phyloP scores from a whole-genome alignment of 306 rosid species.

The Cicer yamashitae region DNA sequence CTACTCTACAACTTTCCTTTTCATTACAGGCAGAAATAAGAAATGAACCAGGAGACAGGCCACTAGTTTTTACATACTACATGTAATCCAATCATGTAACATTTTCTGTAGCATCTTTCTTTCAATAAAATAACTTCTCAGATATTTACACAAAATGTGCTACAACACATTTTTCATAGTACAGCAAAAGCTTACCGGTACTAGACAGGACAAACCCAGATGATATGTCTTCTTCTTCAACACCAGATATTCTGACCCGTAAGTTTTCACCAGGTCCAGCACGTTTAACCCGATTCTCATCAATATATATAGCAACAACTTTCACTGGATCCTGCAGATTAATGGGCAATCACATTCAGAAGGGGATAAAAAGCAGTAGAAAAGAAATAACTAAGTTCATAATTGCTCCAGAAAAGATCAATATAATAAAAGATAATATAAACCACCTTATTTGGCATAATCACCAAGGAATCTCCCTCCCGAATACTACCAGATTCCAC shows the following conservation, averaged over 20 bases:
- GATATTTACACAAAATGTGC: background rate
- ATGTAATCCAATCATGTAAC: background rate
- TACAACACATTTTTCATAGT: conserved; percentile 16
- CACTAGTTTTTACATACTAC: background rate
- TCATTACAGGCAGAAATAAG: conserved; percentile 24
- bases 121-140: background rate
- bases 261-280: conserved; percentile 99
- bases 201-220: conserved; percentile 86
- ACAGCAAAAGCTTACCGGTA: conserved; percentile 61
- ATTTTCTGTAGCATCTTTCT: conserved; percentile 1
- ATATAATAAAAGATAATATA: conserved; percentile 5
- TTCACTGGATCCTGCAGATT: conserved; percentile 77
- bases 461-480: conserved; percentile 81
- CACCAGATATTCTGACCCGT: conserved; percentile 81
- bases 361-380: background rate
- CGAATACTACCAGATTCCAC: conserved; percentile 85
- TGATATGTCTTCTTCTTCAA: conserved; percentile 83
- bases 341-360: conserved; percentile 39
- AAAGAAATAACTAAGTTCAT: background rate
- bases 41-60: conserved; percentile 22
- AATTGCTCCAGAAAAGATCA: background rate
- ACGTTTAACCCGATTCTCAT: conserved; percentile 68
- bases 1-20: conserved; percentile 1
- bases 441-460: conserved; percentile 96
- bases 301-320: conserved; percentile 69